A percentile compares a stretch with the other conserved stretches of the same genome.
phyloP scores from a whole-genome alignment of 2,329 filamentous ascomycete genomes.

The Colletotrichum cuscutae region DNA sequence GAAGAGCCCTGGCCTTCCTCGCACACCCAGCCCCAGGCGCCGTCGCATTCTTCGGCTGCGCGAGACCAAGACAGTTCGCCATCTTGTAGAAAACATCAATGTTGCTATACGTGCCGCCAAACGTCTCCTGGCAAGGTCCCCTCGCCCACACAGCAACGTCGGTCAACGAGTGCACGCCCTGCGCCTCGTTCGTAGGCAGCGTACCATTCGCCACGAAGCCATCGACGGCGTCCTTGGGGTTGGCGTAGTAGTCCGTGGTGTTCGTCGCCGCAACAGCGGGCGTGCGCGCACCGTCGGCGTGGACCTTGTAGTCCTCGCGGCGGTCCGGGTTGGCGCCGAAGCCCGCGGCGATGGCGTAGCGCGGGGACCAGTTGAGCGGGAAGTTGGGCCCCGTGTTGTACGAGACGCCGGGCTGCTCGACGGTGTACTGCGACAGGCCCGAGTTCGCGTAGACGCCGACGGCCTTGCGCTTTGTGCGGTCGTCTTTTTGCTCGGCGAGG shows the following conservation, averaged over 20 bases:
- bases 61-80: conserved; percentile 72
- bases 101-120: conserved; percentile 77
- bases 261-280: conserved; percentile 62
- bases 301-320: conserved; percentile 80
- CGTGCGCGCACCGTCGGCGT: conserved; percentile 67
- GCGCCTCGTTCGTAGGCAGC: conserved; percentile 67
- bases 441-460: conserved; percentile 79
- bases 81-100: conserved; percentile 82
- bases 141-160: conserved; percentile 82
- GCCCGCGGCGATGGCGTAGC: conserved; percentile 82
- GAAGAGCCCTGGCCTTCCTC: neutral
- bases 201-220: conserved; percentile 84
- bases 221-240: conserved; percentile 71
- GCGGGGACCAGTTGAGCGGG: conserved; percentile 85
- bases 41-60: conserved; percentile 36
- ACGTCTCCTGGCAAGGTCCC: conserved; percentile 82
- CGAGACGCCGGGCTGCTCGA: conserved; percentile 65
- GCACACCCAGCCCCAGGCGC: conserved; percentile 1
- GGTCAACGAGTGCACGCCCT: conserved; percentile 81
- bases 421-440: conserved; percentile 80
- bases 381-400: conserved; percentile 82
- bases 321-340: conserved; percentile 78
- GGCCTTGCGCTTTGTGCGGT: conserved; percentile 80
- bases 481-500: conserved; percentile 70
- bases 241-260: conserved; percentile 71